Evolutionary conservation across 2,329 filamentous ascomycete genomes (phyloP).

Genomic region (Neofusicoccum laricinum): DNA sequence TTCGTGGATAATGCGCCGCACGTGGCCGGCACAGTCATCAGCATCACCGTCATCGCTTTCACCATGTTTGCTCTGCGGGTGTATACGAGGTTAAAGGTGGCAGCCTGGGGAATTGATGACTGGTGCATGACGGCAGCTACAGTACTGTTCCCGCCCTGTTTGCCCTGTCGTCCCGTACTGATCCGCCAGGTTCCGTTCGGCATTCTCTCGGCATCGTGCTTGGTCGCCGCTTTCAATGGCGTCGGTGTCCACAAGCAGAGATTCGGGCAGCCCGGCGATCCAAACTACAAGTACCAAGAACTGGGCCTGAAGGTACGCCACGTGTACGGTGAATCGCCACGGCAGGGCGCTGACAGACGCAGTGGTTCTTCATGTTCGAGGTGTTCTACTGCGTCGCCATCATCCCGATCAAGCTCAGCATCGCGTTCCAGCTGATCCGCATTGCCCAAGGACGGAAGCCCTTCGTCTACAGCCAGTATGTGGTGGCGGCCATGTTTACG

Average conservation of each 20-base stretch:
- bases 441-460: constrained; percentile 29
- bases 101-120: constrained; percentile 30
- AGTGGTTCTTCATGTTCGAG: constrained; percentile 39
- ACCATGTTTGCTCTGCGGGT: constrained; percentile 21
- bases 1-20: constrained; percentile 19
- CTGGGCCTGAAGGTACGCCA: constrained; percentile 20
- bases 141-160: constrained; percentile 5
- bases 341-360: constrained; percentile 5
- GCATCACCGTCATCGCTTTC: constrained; percentile 20
- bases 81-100: constrained; percentile 21
- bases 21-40: constrained; percentile 23
- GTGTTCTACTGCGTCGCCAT: constrained; percentile 36
- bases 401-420: constrained; percentile 37
- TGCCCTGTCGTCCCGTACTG: constrained; percentile 1
- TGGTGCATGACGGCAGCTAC: constrained; percentile 27
- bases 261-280: constrained; percentile 4
- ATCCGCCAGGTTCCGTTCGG: constrained; percentile 24
- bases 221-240: constrained; percentile 31
- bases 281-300: constrained; percentile 22
- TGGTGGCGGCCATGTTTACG: constrained; percentile 29
- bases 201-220: constrained; percentile 27
- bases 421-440: constrained; percentile 35
- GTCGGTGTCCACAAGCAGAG: constrained; percentile 30
- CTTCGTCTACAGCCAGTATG: constrained; percentile 29
- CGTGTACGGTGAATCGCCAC: not conserved